phyloP scores from a whole-genome alignment of 148 eudicot species.

The Camellia sinensis region DNA sequence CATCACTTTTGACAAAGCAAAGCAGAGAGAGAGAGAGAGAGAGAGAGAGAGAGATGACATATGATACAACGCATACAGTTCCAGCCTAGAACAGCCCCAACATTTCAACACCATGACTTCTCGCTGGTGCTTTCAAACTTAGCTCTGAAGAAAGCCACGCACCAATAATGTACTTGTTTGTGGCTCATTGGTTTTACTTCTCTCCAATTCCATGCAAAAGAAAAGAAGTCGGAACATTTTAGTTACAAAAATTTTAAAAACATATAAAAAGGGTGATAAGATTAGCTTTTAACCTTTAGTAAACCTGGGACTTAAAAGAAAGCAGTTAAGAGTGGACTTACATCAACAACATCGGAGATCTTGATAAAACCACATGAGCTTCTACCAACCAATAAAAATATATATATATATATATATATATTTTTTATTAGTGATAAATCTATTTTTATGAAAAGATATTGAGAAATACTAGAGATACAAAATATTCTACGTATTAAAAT shows the following conservation, averaged over 20 bases:
- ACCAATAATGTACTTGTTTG: constrained; percentile 7
- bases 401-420: no score
- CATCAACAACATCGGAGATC: not conserved
- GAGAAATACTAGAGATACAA: no score
- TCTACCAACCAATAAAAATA: no score
- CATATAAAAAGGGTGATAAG: not conserved
- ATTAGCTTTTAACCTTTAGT: no score
- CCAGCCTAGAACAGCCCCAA: constrained; percentile 9
- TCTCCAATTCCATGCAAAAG: constrained; percentile 3
- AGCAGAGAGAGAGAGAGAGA: not conserved
- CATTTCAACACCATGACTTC: not conserved
- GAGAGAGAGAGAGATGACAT: not conserved
- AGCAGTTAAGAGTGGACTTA: no score
- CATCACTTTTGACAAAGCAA: constrained; percentile 1
- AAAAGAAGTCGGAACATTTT: not conserved
- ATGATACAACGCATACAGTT: not conserved
- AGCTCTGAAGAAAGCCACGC: constrained; percentile 10
- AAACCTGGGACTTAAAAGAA: no score
- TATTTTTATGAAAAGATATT: no score
- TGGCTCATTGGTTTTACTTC: constrained; percentile 10
- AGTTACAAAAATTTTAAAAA: not conserved
- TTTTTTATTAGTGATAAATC: no score
- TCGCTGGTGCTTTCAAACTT: not conserved
- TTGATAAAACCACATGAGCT: not conserved
- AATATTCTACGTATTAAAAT: no score